Evolutionary conservation across 768 basidiomycete species (phyloP).

Genomic region (Auriscalpium vulgare): DNA sequence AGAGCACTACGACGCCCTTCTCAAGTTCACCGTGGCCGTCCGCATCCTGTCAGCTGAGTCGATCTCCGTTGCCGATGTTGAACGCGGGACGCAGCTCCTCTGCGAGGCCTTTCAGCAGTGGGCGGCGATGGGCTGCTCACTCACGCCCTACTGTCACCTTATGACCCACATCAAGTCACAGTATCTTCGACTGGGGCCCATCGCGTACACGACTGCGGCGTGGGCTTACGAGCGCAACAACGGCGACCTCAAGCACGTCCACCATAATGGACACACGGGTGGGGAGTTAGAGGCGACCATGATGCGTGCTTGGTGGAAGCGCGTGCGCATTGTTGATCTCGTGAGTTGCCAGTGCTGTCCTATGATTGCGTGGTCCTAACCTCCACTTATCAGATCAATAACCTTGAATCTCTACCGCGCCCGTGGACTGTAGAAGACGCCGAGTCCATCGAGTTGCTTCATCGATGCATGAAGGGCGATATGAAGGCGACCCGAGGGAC

Average conservation of each 20-base stretch:
- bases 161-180: slow-evolving; percentile 9
- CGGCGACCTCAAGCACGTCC: slow-evolving; percentile 10
- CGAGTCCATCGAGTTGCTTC: not conserved
- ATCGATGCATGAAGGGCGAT: not conserved
- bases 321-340: slow-evolving; percentile 9
- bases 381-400: not conserved
- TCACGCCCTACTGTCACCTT: slow-evolving; percentile 16
- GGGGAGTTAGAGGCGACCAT: slow-evolving; percentile 18
- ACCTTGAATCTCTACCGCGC: not conserved
- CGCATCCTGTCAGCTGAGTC: not conserved
- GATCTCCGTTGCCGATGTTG: not conserved
- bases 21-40: not conserved
- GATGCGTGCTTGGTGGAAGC: slow-evolving; percentile 18
- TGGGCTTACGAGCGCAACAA: slow-evolving; percentile 17
- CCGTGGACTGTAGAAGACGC: not conserved
- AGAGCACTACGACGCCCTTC: not conserved
- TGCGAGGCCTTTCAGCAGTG: slow-evolving; percentile 9
- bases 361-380: too few relatives aligned
- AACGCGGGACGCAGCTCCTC: not conserved
- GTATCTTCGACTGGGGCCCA: slow-evolving; percentile 10
- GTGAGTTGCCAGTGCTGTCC: not conserved
- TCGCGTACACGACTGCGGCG: slow-evolving; percentile 6
- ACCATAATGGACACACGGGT: slow-evolving; percentile 16
- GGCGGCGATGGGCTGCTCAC: slow-evolving; percentile 15
- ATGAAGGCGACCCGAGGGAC: not conserved